phyloP scores from a whole-genome alignment of 306 rosid species.

The Cotoneaster glaucophyllus region DNA sequence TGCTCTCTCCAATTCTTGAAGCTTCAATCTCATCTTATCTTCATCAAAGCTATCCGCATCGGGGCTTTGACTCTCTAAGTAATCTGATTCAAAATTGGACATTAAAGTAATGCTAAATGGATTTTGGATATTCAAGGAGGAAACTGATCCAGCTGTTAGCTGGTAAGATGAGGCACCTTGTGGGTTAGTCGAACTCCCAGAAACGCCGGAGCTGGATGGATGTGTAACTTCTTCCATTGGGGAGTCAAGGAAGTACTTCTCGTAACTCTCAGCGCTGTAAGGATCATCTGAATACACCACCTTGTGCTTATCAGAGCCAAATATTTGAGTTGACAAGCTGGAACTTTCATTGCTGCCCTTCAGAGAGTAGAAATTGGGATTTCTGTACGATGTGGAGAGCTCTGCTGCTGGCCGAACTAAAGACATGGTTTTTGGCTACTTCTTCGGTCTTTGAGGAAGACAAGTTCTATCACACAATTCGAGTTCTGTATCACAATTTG shows the following conservation, averaged over 20 bases:
- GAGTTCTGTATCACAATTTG: conserved; percentile 12
- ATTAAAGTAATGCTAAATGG: conserved; percentile 29
- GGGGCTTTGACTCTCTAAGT: conserved; percentile 50
- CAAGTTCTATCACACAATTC: conserved; percentile 15
- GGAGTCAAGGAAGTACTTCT: conserved; percentile 70
- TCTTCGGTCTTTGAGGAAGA: conserved; percentile 19
- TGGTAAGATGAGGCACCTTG: conserved; percentile 33
- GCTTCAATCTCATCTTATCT: conserved; percentile 60
- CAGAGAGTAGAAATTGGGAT: conserved; percentile 56
- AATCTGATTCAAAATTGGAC: conserved; percentile 41
- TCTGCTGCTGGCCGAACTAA: conserved; percentile 59
- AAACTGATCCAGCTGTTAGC: conserved; percentile 28
- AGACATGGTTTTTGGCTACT: conserved; percentile 45
- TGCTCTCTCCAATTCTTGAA: conserved; percentile 82
- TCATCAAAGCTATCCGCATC: conserved; percentile 41
- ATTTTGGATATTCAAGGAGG: conserved; percentile 30
- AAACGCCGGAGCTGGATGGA: conserved; percentile 46
- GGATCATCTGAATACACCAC: conserved; percentile 46
- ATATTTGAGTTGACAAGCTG: conserved; percentile 43
- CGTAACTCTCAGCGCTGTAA: conserved; percentile 59
- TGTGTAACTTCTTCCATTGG: conserved; percentile 52
- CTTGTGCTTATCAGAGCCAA: conserved; percentile 42
- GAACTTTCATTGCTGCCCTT: conserved; percentile 51
- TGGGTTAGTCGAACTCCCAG: conserved; percentile 45
- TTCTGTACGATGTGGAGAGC: conserved; percentile 45